These are phyloP conservation scores for Evernia prunastri DNA, from an alignment of 495 filamentous ascomycete genomes.

Conservation along the genomic window DNA sequence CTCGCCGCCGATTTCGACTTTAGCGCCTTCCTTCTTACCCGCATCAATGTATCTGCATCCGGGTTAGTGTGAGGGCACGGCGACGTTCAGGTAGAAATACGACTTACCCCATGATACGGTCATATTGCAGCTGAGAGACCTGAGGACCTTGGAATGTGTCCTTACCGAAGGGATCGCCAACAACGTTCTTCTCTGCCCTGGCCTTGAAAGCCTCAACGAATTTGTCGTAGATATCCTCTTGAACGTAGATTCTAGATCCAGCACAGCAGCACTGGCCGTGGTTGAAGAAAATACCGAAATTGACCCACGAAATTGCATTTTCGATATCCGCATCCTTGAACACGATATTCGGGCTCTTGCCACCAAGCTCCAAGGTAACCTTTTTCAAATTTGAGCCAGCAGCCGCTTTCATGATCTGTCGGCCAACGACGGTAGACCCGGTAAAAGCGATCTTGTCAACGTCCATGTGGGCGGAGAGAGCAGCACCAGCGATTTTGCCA, in stretches of 20 bases:
- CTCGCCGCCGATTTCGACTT: conserved; percentile 74
- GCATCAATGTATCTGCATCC: conserved; percentile 68
- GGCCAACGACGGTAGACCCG: conserved; percentile 84
- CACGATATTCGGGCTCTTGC: conserved; percentile 97
- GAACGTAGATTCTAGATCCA: conserved; percentile 91
- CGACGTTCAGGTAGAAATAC: neutral
- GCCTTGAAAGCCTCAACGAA: conserved; percentile 84
- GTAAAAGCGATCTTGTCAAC: conserved; percentile 99
- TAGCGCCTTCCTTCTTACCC: conserved; percentile 84
- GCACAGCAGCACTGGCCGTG: conserved; percentile 99
- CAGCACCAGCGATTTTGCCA: conserved; percentile 83
- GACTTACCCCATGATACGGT: conserved; percentile 81
- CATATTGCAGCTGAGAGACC: conserved; percentile 89
- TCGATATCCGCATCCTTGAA: conserved; percentile 95
- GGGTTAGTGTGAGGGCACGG: neutral
- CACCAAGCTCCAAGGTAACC: conserved; percentile 96
- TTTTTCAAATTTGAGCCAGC: conserved; percentile 96
- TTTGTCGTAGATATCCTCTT: conserved; percentile 93
- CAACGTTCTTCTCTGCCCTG: conserved; percentile 71
- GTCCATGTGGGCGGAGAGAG: conserved; percentile 91
- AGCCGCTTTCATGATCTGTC: conserved; percentile 91
- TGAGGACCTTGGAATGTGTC: conserved; percentile 97
- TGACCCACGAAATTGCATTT: conserved; percentile 94
- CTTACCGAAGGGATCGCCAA: conserved; percentile 83
- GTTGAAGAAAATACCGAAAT: conserved; percentile 99